Percentiles rank a stretch among this genome's conserved stretches.
phyloP scores from a whole-genome alignment of 2,329 filamentous ascomycete species.

The Curvularia sp. region DNA sequence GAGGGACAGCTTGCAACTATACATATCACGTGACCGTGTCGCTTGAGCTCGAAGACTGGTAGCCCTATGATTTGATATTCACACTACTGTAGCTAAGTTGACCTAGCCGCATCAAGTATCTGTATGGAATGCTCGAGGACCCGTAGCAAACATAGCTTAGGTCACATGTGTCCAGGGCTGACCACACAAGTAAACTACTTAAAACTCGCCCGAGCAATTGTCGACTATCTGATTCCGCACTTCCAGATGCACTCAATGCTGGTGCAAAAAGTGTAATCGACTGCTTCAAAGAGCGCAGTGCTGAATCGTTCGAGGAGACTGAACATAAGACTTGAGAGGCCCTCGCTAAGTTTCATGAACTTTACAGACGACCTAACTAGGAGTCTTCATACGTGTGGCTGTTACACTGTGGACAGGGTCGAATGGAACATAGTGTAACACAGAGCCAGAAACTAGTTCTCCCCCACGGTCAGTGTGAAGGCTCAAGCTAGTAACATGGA shows the following conservation, averaged over 20 bases:
- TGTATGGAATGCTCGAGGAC: neutral
- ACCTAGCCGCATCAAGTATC: neutral
- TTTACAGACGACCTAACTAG: neutral
- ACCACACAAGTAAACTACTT: neutral
- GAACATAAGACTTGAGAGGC: neutral
- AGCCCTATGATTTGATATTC: neutral
- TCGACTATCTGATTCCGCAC: neutral
- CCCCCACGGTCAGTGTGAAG: neutral
- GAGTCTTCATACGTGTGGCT: neutral
- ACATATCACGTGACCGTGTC: neutral
- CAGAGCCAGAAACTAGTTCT: no score
- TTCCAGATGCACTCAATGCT: neutral
- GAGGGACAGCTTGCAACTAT: neutral
- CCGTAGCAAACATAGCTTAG: neutral
- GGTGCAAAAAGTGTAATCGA: neutral
- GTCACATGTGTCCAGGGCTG: neutral
- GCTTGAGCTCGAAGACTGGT: neutral
- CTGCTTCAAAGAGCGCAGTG: neutral
- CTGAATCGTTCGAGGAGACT: neutral
- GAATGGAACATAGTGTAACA: neutral
- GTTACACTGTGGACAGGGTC: neutral
- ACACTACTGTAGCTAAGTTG: no score
- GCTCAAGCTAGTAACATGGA: neutral
- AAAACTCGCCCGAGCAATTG: no score
- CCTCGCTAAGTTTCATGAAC: neutral